Evolutionary conservation across 2,329 filamentous ascomycete genomes (phyloP).

Genomic region (Coleophoma cylindrospora): DNA sequence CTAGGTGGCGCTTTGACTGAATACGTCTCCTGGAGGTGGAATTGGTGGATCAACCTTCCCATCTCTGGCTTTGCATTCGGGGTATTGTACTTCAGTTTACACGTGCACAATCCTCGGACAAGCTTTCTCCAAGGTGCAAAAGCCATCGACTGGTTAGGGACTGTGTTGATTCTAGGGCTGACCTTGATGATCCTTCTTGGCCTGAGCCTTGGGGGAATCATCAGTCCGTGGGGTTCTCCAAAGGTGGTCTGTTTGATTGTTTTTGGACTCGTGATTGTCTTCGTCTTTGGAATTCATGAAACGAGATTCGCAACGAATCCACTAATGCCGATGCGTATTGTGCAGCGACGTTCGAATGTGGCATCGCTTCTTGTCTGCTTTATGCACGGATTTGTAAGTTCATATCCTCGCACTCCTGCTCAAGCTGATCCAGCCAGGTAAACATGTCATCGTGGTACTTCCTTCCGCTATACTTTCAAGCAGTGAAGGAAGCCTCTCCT

Average conservation of each 20-base stretch:
- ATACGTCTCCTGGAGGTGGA: constrained; percentile 28
- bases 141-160: constrained; percentile 53
- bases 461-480: constrained; percentile 68
- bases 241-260: constrained; percentile 72
- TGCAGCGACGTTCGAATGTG: constrained; percentile 59
- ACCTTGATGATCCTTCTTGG: constrained; percentile 81
- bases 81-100: constrained; percentile 54
- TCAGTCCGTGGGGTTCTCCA: constrained; percentile 67
- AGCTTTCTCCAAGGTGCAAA: constrained; percentile 51
- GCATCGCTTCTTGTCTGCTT: constrained; percentile 63
- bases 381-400: constrained; percentile 64
- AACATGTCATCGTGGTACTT: background rate
- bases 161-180: constrained; percentile 59
- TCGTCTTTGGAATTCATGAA: constrained; percentile 47
- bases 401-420: constrained; percentile 37
- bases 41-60: constrained; percentile 37
- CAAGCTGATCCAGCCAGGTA: background rate
- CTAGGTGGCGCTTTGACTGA: constrained; percentile 23
- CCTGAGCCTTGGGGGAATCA: constrained; percentile 72
- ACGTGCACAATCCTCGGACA: constrained; percentile 55
- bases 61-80: constrained; percentile 42
- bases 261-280: constrained; percentile 48
- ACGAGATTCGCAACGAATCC: constrained; percentile 67
- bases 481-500: constrained; percentile 61
- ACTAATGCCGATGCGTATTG: constrained; percentile 68